Conservation (phyloP, 108 stramenopile genomes). For the Cyclostephanos tholiformis region DNA sequence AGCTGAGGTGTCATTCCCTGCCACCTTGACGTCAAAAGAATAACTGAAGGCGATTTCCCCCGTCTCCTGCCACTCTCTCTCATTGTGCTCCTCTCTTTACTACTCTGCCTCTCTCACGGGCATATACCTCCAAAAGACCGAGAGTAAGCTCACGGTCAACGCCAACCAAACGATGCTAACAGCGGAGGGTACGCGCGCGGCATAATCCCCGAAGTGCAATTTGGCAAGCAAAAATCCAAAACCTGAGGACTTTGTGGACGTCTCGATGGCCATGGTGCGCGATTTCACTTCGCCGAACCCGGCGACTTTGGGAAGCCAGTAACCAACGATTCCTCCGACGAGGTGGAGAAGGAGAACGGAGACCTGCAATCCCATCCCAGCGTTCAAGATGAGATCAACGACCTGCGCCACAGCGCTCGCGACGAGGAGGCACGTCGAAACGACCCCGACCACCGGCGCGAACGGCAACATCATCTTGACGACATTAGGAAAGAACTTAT, state of each 20-base stretch:
- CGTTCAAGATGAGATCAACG: slow-evolving; percentile 81
- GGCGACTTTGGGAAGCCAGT: slow-evolving; percentile 75
- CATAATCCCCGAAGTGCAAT: slow-evolving; percentile 94
- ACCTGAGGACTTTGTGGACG: slow-evolving; percentile 96
- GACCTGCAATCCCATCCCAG: slow-evolving; percentile 86
- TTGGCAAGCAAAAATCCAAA: slow-evolving; percentile 98
- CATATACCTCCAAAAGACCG: slow-evolving; percentile 96
- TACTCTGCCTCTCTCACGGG: slow-evolving; percentile 76
- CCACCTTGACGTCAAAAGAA: no score
- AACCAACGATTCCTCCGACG: slow-evolving; percentile 93
- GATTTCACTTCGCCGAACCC: slow-evolving; percentile 91
- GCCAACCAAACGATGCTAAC: slow-evolving; percentile 99
- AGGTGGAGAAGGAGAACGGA: slow-evolving; percentile 93
- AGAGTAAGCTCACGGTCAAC: slow-evolving; percentile 89
- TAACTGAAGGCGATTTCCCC: no score
- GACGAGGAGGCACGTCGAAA: slow-evolving; percentile 95
- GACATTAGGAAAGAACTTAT: slow-evolving; percentile 90
- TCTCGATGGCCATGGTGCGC: slow-evolving; percentile 99
- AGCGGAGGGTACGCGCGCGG: slow-evolving; percentile 95
- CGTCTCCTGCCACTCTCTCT: no score
- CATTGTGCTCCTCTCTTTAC: neutral
- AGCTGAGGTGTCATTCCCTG: no score
- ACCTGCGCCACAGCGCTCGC: slow-evolving; percentile 96
- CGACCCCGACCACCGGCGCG: slow-evolving; percentile 94
- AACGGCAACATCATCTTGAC: slow-evolving; percentile 92